These are phyloP conservation scores for Monosporascus cannonballus DNA, from an alignment of 2,329 filamentous ascomycete genomes.

Conservation along the genomic window DNA sequence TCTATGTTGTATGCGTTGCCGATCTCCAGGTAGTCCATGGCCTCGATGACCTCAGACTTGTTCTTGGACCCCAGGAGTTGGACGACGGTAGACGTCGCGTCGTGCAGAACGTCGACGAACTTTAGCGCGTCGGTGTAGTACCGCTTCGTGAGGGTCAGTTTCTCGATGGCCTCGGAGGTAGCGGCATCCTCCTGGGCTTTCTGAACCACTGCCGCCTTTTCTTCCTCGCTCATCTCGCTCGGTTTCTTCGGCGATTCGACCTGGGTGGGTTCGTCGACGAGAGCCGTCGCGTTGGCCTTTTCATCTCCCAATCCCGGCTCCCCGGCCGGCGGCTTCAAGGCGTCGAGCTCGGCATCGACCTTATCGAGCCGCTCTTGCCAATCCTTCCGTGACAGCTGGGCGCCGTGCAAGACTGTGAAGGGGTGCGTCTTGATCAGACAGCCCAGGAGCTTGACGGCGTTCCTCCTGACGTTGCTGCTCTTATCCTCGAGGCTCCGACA, in stretches of 20 bases:
- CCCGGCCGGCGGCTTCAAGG: constrained; percentile 71
- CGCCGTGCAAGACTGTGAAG: constrained; percentile 86
- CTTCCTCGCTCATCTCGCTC: constrained; percentile 67
- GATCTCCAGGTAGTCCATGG: constrained; percentile 96
- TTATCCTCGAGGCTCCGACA: constrained; percentile 91
- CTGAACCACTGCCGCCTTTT: constrained; percentile 65
- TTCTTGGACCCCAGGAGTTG: constrained; percentile 91
- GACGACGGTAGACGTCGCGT: constrained; percentile 72
- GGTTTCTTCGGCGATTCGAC: constrained; percentile 63
- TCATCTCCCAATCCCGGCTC: constrained; percentile 67
- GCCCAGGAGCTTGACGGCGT: constrained; percentile 87
- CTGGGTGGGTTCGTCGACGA: constrained; percentile 86
- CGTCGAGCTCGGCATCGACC: constrained; percentile 75
- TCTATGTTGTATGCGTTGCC: constrained; percentile 95
- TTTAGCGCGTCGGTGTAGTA: constrained; percentile 91
- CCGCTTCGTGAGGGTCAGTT: constrained; percentile 78
- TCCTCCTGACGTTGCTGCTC: constrained; percentile 93
- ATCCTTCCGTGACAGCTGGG: constrained; percentile 75
- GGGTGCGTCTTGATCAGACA: constrained; percentile 90
- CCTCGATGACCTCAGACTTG: constrained; percentile 97
- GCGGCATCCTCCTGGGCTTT: constrained; percentile 84
- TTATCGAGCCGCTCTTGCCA: constrained; percentile 79
- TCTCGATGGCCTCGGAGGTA: constrained; percentile 80
- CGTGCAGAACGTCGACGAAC: constrained; percentile 88
- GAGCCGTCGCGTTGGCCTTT: constrained; percentile 57